phyloP scores from a whole-genome alignment of 2,329 filamentous ascomycete genomes.

The Apiospora saccharicola region DNA sequence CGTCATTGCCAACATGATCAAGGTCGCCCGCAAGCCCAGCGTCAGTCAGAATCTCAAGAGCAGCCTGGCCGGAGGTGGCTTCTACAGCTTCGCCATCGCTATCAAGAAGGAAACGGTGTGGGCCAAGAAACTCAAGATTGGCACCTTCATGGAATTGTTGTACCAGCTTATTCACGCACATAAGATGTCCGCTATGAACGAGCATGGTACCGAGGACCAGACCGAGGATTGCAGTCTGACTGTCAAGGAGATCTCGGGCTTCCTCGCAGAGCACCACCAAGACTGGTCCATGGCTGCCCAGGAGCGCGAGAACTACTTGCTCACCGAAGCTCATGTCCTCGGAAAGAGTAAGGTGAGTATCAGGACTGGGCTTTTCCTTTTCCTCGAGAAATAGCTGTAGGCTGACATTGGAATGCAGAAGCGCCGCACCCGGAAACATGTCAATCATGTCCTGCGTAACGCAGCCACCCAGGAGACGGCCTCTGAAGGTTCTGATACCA shows the following conservation, averaged over 20 bases:
- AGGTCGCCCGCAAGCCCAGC: background rate
- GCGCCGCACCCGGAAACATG: background rate
- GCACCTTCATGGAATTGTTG: background rate
- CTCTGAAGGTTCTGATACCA: background rate
- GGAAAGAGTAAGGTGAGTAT: background rate
- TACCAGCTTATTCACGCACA: constrained; percentile 12
- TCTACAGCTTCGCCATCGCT: background rate
- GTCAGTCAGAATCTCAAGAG: background rate
- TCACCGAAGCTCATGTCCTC: background rate
- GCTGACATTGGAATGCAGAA: background rate
- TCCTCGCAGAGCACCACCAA: background rate
- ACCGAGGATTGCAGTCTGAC: background rate
- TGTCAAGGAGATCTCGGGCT: background rate
- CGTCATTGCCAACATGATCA: background rate
- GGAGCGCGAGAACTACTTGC: background rate
- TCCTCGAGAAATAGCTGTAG: too few relatives aligned
- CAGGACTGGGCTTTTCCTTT: too few relatives aligned
- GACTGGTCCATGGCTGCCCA: background rate
- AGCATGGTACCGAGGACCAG: background rate
- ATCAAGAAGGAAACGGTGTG: background rate
- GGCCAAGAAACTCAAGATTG: background rate
- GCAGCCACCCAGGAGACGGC: background rate
- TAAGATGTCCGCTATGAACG: background rate
- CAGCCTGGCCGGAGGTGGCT: background rate
- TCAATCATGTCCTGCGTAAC: background rate